These are phyloP conservation scores for Penicillium sp. DNA, from an alignment of 2,329 filamentous ascomycete species.

Conservation along the genomic window DNA sequence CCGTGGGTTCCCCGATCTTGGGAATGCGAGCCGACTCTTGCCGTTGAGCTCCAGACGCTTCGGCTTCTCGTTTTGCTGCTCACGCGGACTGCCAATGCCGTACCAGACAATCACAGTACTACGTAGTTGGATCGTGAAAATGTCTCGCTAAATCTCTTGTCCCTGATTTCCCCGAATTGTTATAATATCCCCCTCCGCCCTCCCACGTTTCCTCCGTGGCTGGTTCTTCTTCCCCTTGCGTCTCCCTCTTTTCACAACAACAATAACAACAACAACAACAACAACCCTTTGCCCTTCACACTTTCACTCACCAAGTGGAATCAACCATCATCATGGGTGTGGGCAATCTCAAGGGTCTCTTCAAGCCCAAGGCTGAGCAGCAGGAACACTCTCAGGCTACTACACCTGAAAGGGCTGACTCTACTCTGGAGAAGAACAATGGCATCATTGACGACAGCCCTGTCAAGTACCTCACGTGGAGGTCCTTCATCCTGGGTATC, in stretches of 20 bases:
- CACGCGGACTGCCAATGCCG: not conserved
- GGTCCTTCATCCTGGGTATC: slow-evolving; percentile 49
- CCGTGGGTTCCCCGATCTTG: slow-evolving; percentile 28
- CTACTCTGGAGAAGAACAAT: slow-evolving; percentile 39
- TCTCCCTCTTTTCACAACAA: slow-evolving; percentile 12
- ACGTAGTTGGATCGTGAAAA: slow-evolving; percentile 1
- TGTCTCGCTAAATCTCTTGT: slow-evolving; percentile 15
- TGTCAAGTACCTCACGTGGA: slow-evolving; percentile 49
- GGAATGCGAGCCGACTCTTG: slow-evolving; percentile 22
- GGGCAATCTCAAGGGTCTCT: slow-evolving; percentile 32
- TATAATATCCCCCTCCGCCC: slow-evolving; percentile 27
- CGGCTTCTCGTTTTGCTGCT: slow-evolving; percentile 12
- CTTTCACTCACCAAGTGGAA: not conserved
- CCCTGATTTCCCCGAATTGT: slow-evolving; percentile 10
- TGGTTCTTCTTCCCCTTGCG: slow-evolving; percentile 7
- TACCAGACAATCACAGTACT: not conserved
- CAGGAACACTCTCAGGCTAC: slow-evolving; percentile 40
- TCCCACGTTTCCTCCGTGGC: slow-evolving; percentile 19
- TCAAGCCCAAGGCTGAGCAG: slow-evolving; percentile 36
- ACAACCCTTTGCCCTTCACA: not conserved
- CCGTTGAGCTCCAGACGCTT: no score
- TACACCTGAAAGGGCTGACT: slow-evolving; percentile 40
- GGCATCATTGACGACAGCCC: slow-evolving; percentile 46
- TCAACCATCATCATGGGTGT: slow-evolving; percentile 34
- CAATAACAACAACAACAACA: not conserved